A percentile compares a stretch with the other conserved stretches of the same genome.
Evolutionary conservation across 1,284 basidiomycete species (phyloP).

Genomic region (Xerocomus nothofagi): DNA sequence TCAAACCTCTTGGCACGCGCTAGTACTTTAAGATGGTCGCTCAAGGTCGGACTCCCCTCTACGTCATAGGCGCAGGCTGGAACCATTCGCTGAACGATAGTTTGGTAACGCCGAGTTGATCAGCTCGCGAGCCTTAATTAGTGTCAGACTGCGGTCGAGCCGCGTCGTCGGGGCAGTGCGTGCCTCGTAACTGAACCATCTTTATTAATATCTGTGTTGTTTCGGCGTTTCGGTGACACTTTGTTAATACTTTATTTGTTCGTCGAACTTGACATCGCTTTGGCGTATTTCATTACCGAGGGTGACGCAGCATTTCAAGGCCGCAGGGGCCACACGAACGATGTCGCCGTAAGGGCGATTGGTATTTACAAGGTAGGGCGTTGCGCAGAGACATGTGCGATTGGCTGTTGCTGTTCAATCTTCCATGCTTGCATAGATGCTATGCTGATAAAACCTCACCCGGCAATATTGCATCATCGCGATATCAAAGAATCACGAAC

Average conservation of each 20-base stretch:
- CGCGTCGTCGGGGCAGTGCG: not conserved
- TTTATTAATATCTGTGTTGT: conserved; percentile 8
- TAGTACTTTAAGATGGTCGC: conserved; percentile 14
- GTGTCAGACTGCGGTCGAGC: not conserved
- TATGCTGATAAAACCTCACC: not conserved
- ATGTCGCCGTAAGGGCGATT: not conserved
- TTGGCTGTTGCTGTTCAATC: too few species aligned
- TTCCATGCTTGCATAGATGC: not conserved
- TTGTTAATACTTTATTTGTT: not conserved
- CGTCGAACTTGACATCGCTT: not conserved
- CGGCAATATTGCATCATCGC: not conserved
- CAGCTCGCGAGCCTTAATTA: not conserved
- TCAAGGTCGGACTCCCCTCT: not conserved
- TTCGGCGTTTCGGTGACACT: not conserved
- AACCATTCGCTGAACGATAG: not conserved
- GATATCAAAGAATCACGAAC: not conserved
- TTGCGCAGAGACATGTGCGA: not conserved
- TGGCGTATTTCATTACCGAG: not conserved
- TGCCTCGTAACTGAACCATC: not conserved
- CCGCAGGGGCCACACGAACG: not conserved
- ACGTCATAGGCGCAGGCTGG: conserved; percentile 4
- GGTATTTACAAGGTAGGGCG: not conserved
- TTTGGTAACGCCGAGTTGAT: not conserved
- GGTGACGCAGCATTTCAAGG: not conserved
- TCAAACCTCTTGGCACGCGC: conserved; percentile 2